Percentiles rank a stretch among this genome's conserved stretches.
Conservation (phyloP, 1,284 basidiomycete species). For the Neonothopanus nambi region DNA sequence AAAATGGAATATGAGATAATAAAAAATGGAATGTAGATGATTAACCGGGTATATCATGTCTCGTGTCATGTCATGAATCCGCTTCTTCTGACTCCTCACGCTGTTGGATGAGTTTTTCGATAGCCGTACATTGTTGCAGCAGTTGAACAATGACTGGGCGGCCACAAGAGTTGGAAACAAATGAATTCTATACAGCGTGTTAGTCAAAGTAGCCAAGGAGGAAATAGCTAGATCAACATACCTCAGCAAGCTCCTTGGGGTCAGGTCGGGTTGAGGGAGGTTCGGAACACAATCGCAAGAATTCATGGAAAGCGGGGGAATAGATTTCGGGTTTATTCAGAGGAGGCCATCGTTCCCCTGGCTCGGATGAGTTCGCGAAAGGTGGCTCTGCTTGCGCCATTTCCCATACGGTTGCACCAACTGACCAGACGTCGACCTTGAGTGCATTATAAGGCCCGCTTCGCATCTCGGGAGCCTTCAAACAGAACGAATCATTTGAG, state of each 20-base stretch:
- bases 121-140: slow-evolving; percentile 63
- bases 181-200: slow-evolving; percentile 44
- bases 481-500: slow-evolving; percentile 15
- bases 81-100: slow-evolving; percentile 9
- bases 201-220: not conserved
- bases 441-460: slow-evolving; percentile 72
- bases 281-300: slow-evolving; percentile 66
- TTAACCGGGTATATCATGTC: no score
- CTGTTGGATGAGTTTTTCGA: slow-evolving; percentile 56
- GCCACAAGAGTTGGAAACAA: slow-evolving; percentile 68
- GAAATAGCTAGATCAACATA: slow-evolving; percentile 30
- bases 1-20: slow-evolving; percentile 25
- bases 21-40: no score
- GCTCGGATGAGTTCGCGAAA: slow-evolving; percentile 57
- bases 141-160: slow-evolving; percentile 65
- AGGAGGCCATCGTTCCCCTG: slow-evolving; percentile 61
- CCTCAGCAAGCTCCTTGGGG: slow-evolving; percentile 60
- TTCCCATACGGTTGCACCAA: slow-evolving; percentile 83
- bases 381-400: slow-evolving; percentile 73
- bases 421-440: slow-evolving; percentile 78
- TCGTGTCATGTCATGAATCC: not conserved
- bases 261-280: slow-evolving; percentile 56
- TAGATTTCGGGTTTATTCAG: slow-evolving; percentile 58
- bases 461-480: slow-evolving; percentile 63
- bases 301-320: slow-evolving; percentile 73